Base-by-base conservation (phyloP, 163 green algal species). In the Chlamydomonas reinhardtii region DNA sequence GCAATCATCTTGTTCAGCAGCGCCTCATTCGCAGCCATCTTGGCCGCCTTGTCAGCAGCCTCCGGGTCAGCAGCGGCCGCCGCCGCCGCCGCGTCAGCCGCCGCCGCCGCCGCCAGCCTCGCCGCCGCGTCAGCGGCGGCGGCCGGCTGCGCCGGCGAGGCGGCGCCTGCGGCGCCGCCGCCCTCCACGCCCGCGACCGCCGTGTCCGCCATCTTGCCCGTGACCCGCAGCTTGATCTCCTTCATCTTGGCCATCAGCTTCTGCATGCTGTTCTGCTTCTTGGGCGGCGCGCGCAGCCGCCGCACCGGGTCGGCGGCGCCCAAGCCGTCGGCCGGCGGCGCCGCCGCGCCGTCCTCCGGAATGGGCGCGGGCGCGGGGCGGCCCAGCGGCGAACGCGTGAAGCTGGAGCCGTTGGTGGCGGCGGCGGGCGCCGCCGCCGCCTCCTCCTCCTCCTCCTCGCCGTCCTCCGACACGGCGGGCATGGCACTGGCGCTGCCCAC, bases 171-270 rank as follows among this genome's bases (percentile, higher is more conserved):
- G 6, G 20, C 54, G 6, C 54, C 54, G 25, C 31, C 52, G 48
- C 39, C 66, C 8, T 43, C 65, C n/a, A 37, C 39, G 59, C 31
- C 37, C 6, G 32, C 17, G 5, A 8, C 34, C 20, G 25, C 68
- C 14, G 61, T 34, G 22, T 34, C 29, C 29, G 39, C 22, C 73
- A 90, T 72, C 65, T 85, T 83, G 62, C 88, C 88, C 1, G 84
- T 90, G 16, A 92, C 88, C 15, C 79, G 34, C 52, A 92, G 75
- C 71, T 90, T 90, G 61, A 92, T 90, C 81, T 90, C 84, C 71
- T 92, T 92, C 84, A 92, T 90, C 85, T 90, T 92, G 15, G 84
- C 89, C 80, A 92, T 90, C 31, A 92, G 71, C 79, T 90, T 90
- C 70, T 89, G 84, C 84, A 92, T 92, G 27, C 62, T 83, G 54